phyloP scores from a whole-genome alignment of 2,329 filamentous ascomycete species.

The Aspergillus fumigatiaffinis region DNA sequence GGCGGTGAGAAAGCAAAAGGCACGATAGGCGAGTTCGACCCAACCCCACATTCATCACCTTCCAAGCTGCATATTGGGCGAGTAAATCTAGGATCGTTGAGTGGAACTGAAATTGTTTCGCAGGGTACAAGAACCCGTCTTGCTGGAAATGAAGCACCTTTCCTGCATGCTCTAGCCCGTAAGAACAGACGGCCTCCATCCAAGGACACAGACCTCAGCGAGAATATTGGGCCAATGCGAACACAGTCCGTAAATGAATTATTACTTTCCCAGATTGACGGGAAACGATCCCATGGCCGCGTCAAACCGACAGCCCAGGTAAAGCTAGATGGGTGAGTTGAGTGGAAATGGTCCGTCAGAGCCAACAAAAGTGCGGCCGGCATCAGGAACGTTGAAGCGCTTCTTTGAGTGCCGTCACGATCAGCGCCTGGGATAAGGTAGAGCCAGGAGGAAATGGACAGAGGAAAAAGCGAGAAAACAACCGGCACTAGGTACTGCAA shows the following conservation, averaged over 20 bases:
- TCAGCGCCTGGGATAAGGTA: not conserved
- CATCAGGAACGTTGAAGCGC: not conserved
- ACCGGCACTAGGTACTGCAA: not conserved
- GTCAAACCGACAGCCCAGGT: not conserved
- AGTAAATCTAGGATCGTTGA: constrained; percentile 1
- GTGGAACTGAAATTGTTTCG: constrained; percentile 2
- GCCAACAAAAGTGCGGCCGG: not conserved
- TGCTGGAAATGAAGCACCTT: not conserved
- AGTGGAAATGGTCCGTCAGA: not conserved
- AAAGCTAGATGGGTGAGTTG: not conserved
- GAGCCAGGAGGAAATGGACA: not conserved
- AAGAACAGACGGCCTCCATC: not conserved
- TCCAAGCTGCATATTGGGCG: constrained; percentile 10
- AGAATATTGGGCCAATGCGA: not conserved
- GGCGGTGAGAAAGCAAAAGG: constrained; percentile 21
- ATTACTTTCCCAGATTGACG: not conserved
- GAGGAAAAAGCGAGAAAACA: not conserved
- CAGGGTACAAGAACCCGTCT: not conserved
- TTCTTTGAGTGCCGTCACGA: not conserved
- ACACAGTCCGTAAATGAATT: not conserved
- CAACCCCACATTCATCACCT: constrained; percentile 22
- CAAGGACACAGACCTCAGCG: not conserved
- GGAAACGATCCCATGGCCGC: not conserved
- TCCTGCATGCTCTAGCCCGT: not conserved
- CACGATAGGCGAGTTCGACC: constrained; percentile 19